These are phyloP conservation scores for Hemileccinum impolitum DNA, from an alignment of 768 basidiomycete species.

Conservation along the genomic window DNA sequence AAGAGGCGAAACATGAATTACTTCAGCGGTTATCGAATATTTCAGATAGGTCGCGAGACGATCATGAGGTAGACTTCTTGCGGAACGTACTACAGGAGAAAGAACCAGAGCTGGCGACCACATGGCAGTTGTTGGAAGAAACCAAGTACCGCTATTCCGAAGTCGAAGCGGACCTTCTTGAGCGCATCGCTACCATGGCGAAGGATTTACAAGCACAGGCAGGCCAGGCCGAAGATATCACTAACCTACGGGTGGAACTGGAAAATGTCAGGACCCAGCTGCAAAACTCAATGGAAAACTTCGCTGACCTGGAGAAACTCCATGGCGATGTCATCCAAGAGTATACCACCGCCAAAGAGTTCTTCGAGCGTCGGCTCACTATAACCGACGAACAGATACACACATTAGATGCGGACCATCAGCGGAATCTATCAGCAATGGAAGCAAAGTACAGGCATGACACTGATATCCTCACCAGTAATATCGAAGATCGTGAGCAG, in stretches of 20 bases:
- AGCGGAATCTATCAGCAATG: conserved; percentile 19
- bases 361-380: conserved; percentile 32
- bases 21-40: conserved; percentile 10
- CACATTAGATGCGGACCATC: conserved; percentile 28
- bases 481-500: conserved; percentile 36
- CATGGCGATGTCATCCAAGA: conserved; percentile 25
- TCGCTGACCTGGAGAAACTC: conserved; percentile 24
- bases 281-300: conserved; percentile 19
- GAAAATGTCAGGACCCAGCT: conserved; percentile 23
- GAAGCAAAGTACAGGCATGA: conserved; percentile 34
- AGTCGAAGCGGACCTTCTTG: conserved; percentile 30
- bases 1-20: conserved; percentile 12
- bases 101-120: conserved; percentile 33
- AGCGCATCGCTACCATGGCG: conserved; percentile 24
- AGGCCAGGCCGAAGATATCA: conserved; percentile 16
- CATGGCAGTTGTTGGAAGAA: conserved; percentile 33
- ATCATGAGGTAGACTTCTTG: conserved; percentile 35
- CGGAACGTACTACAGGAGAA: conserved; percentile 36
- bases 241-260: conserved; percentile 23
- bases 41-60: neutral
- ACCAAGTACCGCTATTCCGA: conserved; percentile 34
- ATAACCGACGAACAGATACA: conserved; percentile 19
- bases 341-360: conserved; percentile 21
- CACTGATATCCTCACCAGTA: conserved; percentile 35
- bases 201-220: conserved; percentile 10